phyloP scores from a whole-genome alignment of 306 rosid genomes.

The Gleditsia sinensis region DNA sequence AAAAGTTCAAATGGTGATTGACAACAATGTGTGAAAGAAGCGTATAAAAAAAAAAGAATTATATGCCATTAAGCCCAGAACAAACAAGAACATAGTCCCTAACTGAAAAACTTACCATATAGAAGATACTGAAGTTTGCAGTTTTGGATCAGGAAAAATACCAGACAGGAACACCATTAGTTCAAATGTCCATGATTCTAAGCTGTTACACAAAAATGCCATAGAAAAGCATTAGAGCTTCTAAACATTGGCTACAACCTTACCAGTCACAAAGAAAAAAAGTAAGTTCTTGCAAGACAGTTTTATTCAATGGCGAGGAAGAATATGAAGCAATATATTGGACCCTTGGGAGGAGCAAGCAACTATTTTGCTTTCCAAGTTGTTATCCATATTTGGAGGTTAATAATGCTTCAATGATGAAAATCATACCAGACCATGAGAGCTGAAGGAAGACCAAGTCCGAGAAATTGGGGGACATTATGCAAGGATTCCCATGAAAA shows the following conservation, averaged over 20 bases:
- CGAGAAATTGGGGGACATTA: slow-evolving; percentile 44
- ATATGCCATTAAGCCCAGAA: not conserved
- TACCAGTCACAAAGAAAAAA: slow-evolving; percentile 4
- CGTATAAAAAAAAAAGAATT: too few species aligned
- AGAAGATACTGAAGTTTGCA: slow-evolving; percentile 69
- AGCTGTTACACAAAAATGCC: slow-evolving; percentile 41
- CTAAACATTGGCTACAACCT: not conserved
- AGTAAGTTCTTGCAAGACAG: not conserved
- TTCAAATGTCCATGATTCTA: slow-evolving; percentile 71
- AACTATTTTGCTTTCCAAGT: not conserved
- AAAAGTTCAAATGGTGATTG: slow-evolving; percentile 4
- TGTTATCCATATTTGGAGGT: not conserved
- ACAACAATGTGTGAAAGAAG: slow-evolving; percentile 9
- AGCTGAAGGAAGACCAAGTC: slow-evolving; percentile 67
- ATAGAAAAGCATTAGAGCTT: slow-evolving; percentile 1
- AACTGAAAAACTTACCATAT: slow-evolving; percentile 46
- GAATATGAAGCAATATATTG: not conserved
- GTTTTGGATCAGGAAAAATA: slow-evolving; percentile 56
- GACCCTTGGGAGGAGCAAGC: not conserved
- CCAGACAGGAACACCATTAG: slow-evolving; percentile 61
- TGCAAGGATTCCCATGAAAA: slow-evolving; percentile 59
- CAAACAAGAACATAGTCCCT: not conserved
- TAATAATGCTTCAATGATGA: not conserved
- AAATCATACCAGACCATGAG: slow-evolving; percentile 54
- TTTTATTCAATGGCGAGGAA: not conserved